Evolutionary conservation across 2,329 filamentous ascomycete genomes (phyloP), one percentile per base, ranked within the genome.

Genomic region (Iodosphaeria phyllophila): DNA sequence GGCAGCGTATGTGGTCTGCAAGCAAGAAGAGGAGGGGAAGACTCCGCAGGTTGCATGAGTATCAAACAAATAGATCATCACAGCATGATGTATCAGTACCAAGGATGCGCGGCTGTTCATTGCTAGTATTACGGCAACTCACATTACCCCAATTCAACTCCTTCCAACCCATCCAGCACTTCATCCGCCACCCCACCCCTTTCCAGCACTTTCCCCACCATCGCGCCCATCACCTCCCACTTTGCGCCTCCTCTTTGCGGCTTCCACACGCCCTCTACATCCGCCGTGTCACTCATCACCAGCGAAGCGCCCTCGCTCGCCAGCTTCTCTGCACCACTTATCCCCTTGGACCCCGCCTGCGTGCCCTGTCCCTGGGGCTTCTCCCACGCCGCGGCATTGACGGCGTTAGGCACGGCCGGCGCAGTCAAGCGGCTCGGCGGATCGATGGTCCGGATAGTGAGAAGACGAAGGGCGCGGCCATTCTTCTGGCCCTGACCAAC

Each of bases 241-340:
- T 78, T 83, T 18, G 86, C 70, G 2, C 86, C 86, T 19, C 86
- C 86, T 16, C 83, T 51, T 16, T 79, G 77, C 19, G 84, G 76
- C 40, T 69, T 77, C 86, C 86, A 93, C 15, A 92, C 79, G 2
- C 79, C 74, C 30, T 76, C 72, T 13, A 58, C 55, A 16, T 64
- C 52, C 28, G 65, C 58, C 20, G 67, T 66, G 31, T 71, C 60
- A 9, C 48, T 46, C 11, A 54, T 44, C 30, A 48, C 51, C 10
- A 52, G 37, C 22, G 51, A 47, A 4, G 49, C 41, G n/a, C n/a
- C n/a, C n/a, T n/a, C n/a, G n/a, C n/a, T n/a, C n/a, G n/a, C n/a
- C n/a, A n/a, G n/a, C n/a, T n/a, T n/a, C n/a, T n/a, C n/a, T n/a
- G n/a, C n/a, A n/a, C n/a, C n/a, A n/a, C n/a, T n/a, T n/a, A n/a